These are phyloP conservation scores for Psilocybe mexicana DNA, from an alignment of 1,284 basidiomycete genomes.

Conservation along the genomic window DNA sequence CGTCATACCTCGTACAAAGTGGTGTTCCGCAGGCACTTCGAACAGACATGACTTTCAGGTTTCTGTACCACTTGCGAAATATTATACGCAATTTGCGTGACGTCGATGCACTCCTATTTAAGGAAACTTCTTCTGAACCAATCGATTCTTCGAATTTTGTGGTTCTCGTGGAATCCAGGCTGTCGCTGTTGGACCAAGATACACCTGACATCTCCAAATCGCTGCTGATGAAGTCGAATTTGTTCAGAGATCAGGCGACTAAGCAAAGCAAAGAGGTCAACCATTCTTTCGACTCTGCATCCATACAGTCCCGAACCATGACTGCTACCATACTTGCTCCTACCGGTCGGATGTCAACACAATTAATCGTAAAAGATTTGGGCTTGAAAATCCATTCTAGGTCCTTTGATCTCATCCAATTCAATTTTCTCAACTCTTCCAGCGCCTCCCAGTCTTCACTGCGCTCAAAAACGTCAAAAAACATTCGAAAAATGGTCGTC, in stretches of 20 bases:
- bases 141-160: slow-evolving; percentile 23
- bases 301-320: slow-evolving; percentile 28
- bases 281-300: slow-evolving; percentile 15
- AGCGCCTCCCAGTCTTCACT: slow-evolving; percentile 46
- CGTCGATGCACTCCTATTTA: slow-evolving; percentile 13
- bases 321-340: slow-evolving; percentile 35
- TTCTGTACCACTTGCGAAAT: slow-evolving; percentile 71
- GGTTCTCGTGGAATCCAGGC: slow-evolving; percentile 40
- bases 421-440: slow-evolving; percentile 25
- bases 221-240: slow-evolving; percentile 34
- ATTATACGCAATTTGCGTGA: slow-evolving; percentile 43
- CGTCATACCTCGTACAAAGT: slow-evolving; percentile 75
- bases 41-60: slow-evolving; percentile 63
- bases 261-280: background rate
- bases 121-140: background rate
- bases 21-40: slow-evolving; percentile 68
- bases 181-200: slow-evolving; percentile 50
- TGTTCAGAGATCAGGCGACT: slow-evolving; percentile 14
- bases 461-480: slow-evolving; percentile 32
- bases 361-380: slow-evolving; percentile 34
- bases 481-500: slow-evolving; percentile 38
- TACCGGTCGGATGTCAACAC: slow-evolving; percentile 25
- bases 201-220: slow-evolving; percentile 31
- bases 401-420: slow-evolving; percentile 35
- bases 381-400: slow-evolving; percentile 27